These are phyloP conservation scores for Aspergillus luchuensis DNA, from an alignment of 2,329 filamentous ascomycete genomes.

Conservation along the genomic window DNA sequence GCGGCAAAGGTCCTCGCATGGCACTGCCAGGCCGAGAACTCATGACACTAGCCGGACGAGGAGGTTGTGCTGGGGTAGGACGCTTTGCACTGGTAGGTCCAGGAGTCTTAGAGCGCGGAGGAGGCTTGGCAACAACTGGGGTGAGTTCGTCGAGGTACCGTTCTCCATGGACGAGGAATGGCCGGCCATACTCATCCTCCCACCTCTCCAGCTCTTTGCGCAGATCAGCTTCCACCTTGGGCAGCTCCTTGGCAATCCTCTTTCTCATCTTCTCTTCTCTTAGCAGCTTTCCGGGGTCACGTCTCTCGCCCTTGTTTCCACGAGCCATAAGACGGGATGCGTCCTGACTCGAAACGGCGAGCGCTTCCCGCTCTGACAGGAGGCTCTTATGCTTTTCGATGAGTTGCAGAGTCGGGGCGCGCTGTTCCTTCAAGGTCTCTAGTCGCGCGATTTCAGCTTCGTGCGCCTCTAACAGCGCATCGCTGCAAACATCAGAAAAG, in stretches of 20 bases:
- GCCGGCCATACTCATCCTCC: conserved; percentile 91
- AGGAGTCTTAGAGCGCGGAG: conserved; percentile 55
- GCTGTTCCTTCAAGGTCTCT: conserved; percentile 80
- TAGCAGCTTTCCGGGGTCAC: conserved; percentile 89
- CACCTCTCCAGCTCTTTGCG: conserved; percentile 78
- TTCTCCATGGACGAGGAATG: conserved; percentile 90
- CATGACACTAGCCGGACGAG: conserved; percentile 36
- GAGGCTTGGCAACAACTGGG: conserved; percentile 66
- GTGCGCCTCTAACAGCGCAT: conserved; percentile 90
- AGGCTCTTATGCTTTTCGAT: conserved; percentile 82
- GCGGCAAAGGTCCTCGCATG: conserved; percentile 44
- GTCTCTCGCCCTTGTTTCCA: conserved; percentile 88
- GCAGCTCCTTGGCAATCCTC: conserved; percentile 91
- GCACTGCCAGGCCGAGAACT: conserved; percentile 33
- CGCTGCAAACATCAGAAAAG: conserved; percentile 95
- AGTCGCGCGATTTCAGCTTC: conserved; percentile 86
- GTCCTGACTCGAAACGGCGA: conserved; percentile 89
- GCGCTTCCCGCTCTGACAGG: conserved; percentile 81
- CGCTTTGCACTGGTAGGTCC: conserved; percentile 24
- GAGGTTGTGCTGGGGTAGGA: conserved; percentile 19
- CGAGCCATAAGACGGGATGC: conserved; percentile 90
- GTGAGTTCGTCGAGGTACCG: conserved; percentile 84
- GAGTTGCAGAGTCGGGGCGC: conserved; percentile 76
- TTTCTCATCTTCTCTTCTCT: conserved; percentile 99
- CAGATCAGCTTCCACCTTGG: conserved; percentile 85